Conservation (phyloP, 2,329 filamentous ascomycete genomes). For the Cyphellophora europaea region DNA sequence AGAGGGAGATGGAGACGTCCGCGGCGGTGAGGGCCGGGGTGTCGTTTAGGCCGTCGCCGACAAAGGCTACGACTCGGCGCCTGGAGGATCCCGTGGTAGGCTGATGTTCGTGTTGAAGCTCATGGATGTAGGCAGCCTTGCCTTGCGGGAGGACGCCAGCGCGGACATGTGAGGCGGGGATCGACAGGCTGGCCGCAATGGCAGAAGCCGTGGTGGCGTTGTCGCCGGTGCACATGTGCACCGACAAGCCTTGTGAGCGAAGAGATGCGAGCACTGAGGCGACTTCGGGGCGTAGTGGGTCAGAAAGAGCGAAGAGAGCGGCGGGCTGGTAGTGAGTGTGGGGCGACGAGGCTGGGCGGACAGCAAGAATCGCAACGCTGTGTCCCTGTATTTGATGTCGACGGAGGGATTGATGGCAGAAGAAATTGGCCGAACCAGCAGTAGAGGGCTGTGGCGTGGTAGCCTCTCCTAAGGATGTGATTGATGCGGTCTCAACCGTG, state of each 20-base stretch:
- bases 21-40: constrained; percentile 70
- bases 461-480: too few species aligned
- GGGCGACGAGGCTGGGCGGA: constrained; percentile 20
- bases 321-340: constrained; percentile 37
- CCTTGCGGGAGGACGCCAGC: constrained; percentile 78
- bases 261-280: constrained; percentile 55
- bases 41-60: constrained; percentile 82
- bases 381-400: constrained; percentile 25
- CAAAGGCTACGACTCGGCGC: constrained; percentile 63
- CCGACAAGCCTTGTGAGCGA: constrained; percentile 50
- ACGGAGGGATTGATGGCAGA: constrained; percentile 3
- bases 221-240: constrained; percentile 92
- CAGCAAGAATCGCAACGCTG: constrained; percentile 34
- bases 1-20: constrained; percentile 75
- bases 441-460: too few species aligned
- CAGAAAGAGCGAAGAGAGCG: constrained; percentile 66
- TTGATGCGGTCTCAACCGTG: too few species aligned
- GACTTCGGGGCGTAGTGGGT: constrained; percentile 70
- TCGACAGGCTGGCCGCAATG: constrained; percentile 67
- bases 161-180: constrained; percentile 64
- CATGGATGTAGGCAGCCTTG: constrained; percentile 46
- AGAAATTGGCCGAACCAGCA: too few species aligned
- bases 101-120: constrained; percentile 25
- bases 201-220: constrained; percentile 76
- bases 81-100: constrained; percentile 9